Evolutionary conservation across 106 monocot species (phyloP), one percentile per base, ranked within the genome.

Genomic region (Triglochin maritima): DNA sequence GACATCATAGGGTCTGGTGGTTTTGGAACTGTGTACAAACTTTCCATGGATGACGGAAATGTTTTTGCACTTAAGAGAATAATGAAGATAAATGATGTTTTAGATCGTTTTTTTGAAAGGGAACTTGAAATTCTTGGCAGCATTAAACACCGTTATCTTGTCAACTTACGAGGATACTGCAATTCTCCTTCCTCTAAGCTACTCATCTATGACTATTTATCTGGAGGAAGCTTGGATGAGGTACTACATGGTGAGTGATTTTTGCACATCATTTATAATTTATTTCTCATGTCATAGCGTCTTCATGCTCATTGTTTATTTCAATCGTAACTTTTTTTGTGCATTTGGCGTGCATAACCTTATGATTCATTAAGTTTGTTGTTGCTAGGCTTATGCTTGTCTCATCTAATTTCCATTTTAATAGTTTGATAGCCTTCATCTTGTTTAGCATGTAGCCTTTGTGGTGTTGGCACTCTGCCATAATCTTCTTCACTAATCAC

Each of bases 111-210:
- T 53, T 96, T 96, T 80, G 96, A 88, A 69, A 79, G 91, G 47
- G 96, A 96, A 68, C 90, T 96, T 77, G 91, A 96, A 70, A 96
- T 96, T 75, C 81, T 96, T 74, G 96, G 96, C 15, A 87, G 96
- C 63, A 91, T 91, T 14, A 96, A 96, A 61, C 96, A 96, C 76
- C 90, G 91, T 7, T 91, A 96, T 88, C 71, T 96, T 71, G 96
- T 96, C 46, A 96, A 96, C 80, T 79, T 96, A 17, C 83, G 96
- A 8, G 96, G 96, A 5, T 96, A 96, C 73, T 96, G 96, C 80
- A 96, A 96, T 79, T 86, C 96, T 50, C 87, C 96, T 55, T 81
- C 82, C 17, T 88, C 91, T 9, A 88, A 96, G 79, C 67, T 96
- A 59, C 80, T 96, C 48, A 78, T 96, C 17, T 96, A 91, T 75